Conservation (phyloP, 108 stramenopile species). For the Hondaea fermentalgiana region DNA sequence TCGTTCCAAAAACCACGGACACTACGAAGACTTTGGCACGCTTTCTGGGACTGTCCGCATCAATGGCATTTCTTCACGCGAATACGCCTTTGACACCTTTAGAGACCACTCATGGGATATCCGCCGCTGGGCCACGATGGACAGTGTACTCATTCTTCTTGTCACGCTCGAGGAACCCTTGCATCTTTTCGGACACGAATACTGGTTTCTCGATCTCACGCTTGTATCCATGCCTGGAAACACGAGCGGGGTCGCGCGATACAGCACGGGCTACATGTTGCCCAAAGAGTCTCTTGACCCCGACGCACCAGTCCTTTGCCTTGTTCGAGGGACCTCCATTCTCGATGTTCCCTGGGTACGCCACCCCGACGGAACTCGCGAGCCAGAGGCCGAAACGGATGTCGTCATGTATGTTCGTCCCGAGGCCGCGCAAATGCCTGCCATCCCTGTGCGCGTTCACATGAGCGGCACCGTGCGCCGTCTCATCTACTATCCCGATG, state of each 20-base stretch:
- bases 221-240: not conserved
- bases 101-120: not conserved
- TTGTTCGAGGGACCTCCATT: not conserved
- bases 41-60: not conserved
- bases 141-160: not conserved
- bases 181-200: not conserved
- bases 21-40: conserved; percentile 16
- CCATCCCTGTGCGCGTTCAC: not conserved
- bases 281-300: not conserved
- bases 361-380: not conserved
- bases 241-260: not conserved
- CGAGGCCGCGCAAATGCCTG: not conserved
- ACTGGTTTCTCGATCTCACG: not conserved
- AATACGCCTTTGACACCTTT: not conserved
- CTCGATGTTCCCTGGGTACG: not conserved
- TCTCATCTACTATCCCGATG: not conserved
- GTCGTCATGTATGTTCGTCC: not conserved
- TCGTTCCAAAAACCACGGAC: not conserved
- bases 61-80: not conserved
- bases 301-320: not conserved
- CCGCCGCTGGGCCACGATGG: not conserved
- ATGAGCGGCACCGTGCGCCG: not conserved
- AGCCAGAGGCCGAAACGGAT: not conserved
- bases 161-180: not conserved
- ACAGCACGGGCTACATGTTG: not conserved